phyloP scores from a whole-genome alignment of 805 yeast species.

The Huiozyma sinensis region DNA sequence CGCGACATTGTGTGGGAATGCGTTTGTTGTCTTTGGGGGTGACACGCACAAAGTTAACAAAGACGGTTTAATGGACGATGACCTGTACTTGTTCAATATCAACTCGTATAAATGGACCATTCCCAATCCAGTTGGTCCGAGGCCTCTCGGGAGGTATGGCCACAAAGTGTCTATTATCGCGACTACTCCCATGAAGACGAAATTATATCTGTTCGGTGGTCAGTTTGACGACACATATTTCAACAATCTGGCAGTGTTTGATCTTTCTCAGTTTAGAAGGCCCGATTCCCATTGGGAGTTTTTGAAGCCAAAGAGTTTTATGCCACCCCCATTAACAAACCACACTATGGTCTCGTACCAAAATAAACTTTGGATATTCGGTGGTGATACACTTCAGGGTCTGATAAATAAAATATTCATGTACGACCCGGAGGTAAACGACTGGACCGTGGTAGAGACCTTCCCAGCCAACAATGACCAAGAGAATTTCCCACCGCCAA shows the following conservation, averaged over 20 bases:
- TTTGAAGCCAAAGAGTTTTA: constrained; percentile 41
- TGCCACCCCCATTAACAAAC: constrained; percentile 72
- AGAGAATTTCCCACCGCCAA: constrained; percentile 51
- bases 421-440: constrained; percentile 56
- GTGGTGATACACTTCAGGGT: constrained; percentile 74
- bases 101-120: constrained; percentile 70
- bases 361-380: constrained; percentile 74
- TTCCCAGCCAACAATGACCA: constrained; percentile 24
- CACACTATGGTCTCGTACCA: constrained; percentile 80
- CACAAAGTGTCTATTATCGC: constrained; percentile 76
- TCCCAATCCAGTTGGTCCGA: constrained; percentile 60
- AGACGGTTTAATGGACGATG: constrained; percentile 76
- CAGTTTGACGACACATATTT: constrained; percentile 76
- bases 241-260: constrained; percentile 78
- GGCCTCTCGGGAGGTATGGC: constrained; percentile 91
- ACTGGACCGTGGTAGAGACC: constrained; percentile 64
- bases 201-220: constrained; percentile 85
- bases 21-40: constrained; percentile 92
- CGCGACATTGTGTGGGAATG: constrained; percentile 83
- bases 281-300: constrained; percentile 79
- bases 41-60: constrained; percentile 79
- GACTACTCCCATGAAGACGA: constrained; percentile 44
- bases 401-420: constrained; percentile 70
- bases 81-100: constrained; percentile 75
- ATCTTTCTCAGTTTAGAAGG: constrained; percentile 73